Base-by-base conservation (phyloP, 2,329 filamentous ascomycete species). In the Aspergillus ochraceus region DNA sequence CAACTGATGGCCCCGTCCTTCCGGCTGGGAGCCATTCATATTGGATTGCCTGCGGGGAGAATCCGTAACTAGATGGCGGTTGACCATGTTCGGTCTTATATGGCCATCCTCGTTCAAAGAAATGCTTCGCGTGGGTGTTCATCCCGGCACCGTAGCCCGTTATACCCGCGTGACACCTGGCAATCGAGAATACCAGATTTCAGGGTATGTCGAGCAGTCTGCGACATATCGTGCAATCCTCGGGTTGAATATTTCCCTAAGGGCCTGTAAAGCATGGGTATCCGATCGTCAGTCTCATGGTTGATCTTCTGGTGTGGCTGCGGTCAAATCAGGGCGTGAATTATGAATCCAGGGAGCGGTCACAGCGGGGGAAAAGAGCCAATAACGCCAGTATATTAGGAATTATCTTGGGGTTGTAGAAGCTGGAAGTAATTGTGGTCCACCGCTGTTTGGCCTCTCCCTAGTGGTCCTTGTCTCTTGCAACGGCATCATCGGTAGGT, bases 161-260 rank as follows among this genome's bases (percentile, higher is more conserved):
- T 55, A 24, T 49, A 22, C 24, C 42, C 24, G 53, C 39, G 36
- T 49, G 39, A 22, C 53, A 55, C 53, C 53, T 42, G 53, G 53
- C 42, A 55, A 19, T 39, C 45, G 26, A 49, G 42, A 39, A 39
- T 55, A 47, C 53, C 42, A 55, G 53, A 47, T 22, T 55, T 49
- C 53, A 55, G 53, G 53, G 53, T 42, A 46, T 55, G 53, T 55
- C 39, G 42, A 47, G 20, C 19, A 47, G 42, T 20, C 53, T 55
- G 53, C 53, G 20, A 55, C 53, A 55, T 2, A 47, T 55, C n/a
- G 17, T 19, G 39, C n/a, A 47, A 49, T 55, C 42, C 46, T 55
- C 53, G 22, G 17, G 42, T 47, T n/a, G 39, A 20, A 49, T 55
- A 24, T 24, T 26, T 55, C 53, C 32, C 39, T n/a, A 4, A 49